phyloP scores from a whole-genome alignment of 1,284 basidiomycete species.

The Rhodotorula sp. region DNA sequence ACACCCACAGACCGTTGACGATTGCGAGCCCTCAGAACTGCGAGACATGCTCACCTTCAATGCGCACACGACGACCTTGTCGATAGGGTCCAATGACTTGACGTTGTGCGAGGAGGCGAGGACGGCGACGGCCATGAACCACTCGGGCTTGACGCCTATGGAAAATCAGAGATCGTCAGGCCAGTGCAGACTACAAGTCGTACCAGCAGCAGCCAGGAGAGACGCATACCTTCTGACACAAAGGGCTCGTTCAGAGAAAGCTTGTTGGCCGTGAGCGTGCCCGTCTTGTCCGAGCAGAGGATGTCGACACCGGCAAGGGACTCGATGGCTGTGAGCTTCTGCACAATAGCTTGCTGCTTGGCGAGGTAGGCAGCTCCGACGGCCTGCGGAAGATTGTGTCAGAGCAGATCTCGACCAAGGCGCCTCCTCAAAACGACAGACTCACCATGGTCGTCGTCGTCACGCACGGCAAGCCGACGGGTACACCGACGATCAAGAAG shows the following conservation, averaged over 20 bases:
- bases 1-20: no score
- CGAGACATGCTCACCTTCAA: conserved; percentile 49
- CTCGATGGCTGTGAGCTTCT: conserved; percentile 63
- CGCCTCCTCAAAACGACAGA: no score
- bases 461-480: conserved; percentile 60
- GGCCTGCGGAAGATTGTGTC: conserved; percentile 44
- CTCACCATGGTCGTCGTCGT: conserved; percentile 56
- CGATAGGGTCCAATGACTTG: conserved; percentile 60
- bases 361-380: conserved; percentile 62
- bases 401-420: neutral
- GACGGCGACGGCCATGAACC: conserved; percentile 59
- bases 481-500: conserved; percentile 59
- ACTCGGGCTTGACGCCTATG: conserved; percentile 54
- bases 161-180: no score
- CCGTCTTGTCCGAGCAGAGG: conserved; percentile 63
- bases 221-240: conserved; percentile 48
- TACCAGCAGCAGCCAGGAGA: no score
- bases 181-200: no score
- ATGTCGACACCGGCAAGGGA: conserved; percentile 62
- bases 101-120: conserved; percentile 61
- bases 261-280: conserved; percentile 62
- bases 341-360: conserved; percentile 61
- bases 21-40: no score
- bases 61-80: conserved; percentile 60
- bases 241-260: conserved; percentile 60